phyloP scores from a whole-genome alignment of 2,329 filamentous ascomycete genomes.

The Coniella vitis region DNA sequence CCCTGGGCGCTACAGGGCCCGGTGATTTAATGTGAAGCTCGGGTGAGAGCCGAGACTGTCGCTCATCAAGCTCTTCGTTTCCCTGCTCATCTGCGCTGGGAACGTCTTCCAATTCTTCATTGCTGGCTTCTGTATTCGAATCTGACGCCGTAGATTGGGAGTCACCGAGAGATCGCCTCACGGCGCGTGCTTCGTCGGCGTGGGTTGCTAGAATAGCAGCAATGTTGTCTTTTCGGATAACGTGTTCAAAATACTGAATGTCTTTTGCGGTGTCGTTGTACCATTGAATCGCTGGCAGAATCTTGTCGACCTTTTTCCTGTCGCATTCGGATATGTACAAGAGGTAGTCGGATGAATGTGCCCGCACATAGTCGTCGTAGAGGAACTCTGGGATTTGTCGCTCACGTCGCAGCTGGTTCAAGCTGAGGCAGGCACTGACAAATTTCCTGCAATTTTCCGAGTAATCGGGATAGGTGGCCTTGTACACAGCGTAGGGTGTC shows the following conservation, averaged over 20 bases:
- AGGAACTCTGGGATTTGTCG: slow-evolving; percentile 22
- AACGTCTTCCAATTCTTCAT: slow-evolving; percentile 4
- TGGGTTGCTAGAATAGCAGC: slow-evolving; percentile 22
- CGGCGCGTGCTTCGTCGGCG: slow-evolving; percentile 19
- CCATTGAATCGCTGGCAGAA: slow-evolving; percentile 26
- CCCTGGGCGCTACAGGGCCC: background rate
- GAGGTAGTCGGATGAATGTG: slow-evolving; percentile 25
- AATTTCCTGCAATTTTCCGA: slow-evolving; percentile 24
- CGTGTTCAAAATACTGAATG: slow-evolving; percentile 20
- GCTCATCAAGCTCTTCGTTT: background rate
- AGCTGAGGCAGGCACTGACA: slow-evolving; percentile 25
- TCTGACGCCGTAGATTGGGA: slow-evolving; percentile 1
- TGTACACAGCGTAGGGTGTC: slow-evolving; percentile 24
- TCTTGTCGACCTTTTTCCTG: slow-evolving; percentile 16
- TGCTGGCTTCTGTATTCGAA: background rate
- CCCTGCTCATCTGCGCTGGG: background rate
- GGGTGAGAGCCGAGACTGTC: background rate
- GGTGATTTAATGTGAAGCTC: slow-evolving; percentile 6
- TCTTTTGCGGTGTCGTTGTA: slow-evolving; percentile 27
- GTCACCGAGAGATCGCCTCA: slow-evolving; percentile 3
- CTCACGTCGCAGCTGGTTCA: slow-evolving; percentile 21
- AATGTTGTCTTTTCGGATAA: slow-evolving; percentile 26
- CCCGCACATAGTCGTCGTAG: slow-evolving; percentile 30
- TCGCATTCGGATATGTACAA: slow-evolving; percentile 25
- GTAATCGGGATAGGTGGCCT: slow-evolving; percentile 24